A percentile compares a stretch with the other conserved stretches of the same genome.
phyloP scores from a whole-genome alignment of 1,139 yeast species.

The Saccharomycopsis hybrid region DNA sequence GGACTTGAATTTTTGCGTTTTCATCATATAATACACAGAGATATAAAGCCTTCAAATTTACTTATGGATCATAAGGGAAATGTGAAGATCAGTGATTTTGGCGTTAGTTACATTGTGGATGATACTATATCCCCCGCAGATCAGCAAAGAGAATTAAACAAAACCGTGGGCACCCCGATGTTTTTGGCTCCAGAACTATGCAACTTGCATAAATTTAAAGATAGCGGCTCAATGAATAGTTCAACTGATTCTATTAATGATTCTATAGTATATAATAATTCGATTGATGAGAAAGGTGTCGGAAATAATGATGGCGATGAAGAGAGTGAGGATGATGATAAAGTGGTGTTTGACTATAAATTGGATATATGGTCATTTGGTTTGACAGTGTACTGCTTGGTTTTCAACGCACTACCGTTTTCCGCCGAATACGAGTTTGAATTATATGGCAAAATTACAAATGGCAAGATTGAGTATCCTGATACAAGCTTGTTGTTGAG shows the following conservation, averaged over 20 bases:
- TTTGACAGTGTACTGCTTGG: conserved; percentile 49
- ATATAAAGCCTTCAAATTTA: conserved; percentile 85
- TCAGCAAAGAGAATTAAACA: conserved; percentile 45
- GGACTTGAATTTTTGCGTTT: conserved; percentile 49
- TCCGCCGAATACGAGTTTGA: conserved; percentile 59
- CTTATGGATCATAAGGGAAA: conserved; percentile 73
- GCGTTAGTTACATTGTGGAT: conserved; percentile 47
- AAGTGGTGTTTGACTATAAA: conserved; percentile 36
- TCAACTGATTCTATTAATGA: conserved; percentile 18
- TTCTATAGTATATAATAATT: conserved; percentile 16
- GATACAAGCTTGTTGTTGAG: conserved; percentile 4
- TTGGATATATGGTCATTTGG: conserved; percentile 68
- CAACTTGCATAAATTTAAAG: conserved; percentile 33
- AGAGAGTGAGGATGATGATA: conserved; percentile 19
- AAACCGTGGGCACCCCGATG: conserved; percentile 67
- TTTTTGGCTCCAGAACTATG: conserved; percentile 70
- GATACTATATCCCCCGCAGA: conserved; percentile 32
- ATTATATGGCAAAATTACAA: conserved; percentile 44
- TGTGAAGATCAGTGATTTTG: conserved; percentile 71
- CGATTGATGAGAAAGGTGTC: conserved; percentile 1
- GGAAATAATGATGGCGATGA: conserved; percentile 1
- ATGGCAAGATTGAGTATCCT: conserved; percentile 26
- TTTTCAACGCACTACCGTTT: conserved; percentile 56
- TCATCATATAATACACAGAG: conserved; percentile 50
- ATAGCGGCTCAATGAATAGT: conserved; percentile 19